A percentile compares a stretch with the other conserved stretches of the same genome.
Conservation (phyloP, 371 early-diverging fungal species). For the Circinella minor region DNA sequence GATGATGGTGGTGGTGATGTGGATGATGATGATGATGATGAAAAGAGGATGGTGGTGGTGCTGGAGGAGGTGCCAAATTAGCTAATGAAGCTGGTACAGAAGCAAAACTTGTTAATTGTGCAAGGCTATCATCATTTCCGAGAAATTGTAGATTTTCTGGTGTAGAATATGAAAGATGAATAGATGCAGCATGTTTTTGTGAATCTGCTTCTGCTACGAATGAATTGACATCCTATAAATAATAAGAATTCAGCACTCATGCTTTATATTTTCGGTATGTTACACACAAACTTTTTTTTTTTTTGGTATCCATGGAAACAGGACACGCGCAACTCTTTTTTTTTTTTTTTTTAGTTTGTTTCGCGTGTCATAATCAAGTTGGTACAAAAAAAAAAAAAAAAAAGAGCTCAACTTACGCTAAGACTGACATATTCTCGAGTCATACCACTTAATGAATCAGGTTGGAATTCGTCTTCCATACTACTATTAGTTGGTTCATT, state of each 20-base stretch:
- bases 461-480: neutral
- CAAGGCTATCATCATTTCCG: constrained; percentile 11
- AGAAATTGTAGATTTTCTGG: constrained; percentile 21
- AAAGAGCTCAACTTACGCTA: constrained; percentile 28
- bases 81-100: constrained; percentile 9
- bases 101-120: constrained; percentile 10
- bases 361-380: neutral
- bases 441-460: constrained; percentile 7
- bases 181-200: constrained; percentile 27
- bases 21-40: neutral
- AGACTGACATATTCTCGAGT: constrained; percentile 36
- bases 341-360: neutral
- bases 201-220: constrained; percentile 48
- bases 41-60: neutral
- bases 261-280: neutral
- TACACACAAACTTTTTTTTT: too few relatives aligned
- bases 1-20: neutral
- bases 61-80: constrained; percentile 6
- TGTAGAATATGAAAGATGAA: constrained; percentile 25
- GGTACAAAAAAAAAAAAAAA: neutral
- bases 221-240: constrained; percentile 45
- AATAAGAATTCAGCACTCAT: too few relatives aligned
- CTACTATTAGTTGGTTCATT: neutral
- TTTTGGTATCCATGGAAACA: too few relatives aligned
- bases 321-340: neutral